Conservation (phyloP, 352 stramenopile genomes). For the Phytophthora multivora region DNA sequence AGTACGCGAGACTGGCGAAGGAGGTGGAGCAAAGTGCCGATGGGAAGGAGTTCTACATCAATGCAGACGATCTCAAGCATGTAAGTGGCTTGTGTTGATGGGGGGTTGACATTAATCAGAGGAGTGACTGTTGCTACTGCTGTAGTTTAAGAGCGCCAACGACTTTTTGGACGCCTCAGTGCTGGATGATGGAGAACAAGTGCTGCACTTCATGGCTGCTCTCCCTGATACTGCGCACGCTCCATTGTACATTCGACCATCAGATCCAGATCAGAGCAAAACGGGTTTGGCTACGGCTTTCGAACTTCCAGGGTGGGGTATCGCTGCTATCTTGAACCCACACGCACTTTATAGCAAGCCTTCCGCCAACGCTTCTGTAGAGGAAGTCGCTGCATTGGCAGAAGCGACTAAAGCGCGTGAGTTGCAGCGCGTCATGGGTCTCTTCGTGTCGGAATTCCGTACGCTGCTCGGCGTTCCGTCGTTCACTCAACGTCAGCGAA, state of each 20-base stretch:
- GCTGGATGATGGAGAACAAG: constrained; percentile 71
- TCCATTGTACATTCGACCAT: constrained; percentile 57
- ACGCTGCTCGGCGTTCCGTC: constrained; percentile 62
- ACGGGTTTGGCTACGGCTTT: constrained; percentile 53
- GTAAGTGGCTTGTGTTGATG: constrained; percentile 32
- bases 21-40: constrained; percentile 44
- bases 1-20: constrained; percentile 71
- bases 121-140: background rate
- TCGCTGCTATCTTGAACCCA: constrained; percentile 64
- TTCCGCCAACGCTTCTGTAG: background rate
- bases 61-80: constrained; percentile 69
- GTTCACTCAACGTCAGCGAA: constrained; percentile 47
- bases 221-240: constrained; percentile 53
- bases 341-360: constrained; percentile 18
- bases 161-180: constrained; percentile 72
- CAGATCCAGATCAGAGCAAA: constrained; percentile 5
- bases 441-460: constrained; percentile 70
- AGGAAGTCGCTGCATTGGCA: background rate
- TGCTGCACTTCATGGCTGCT: constrained; percentile 81
- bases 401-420: constrained; percentile 24
- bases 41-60: constrained; percentile 45
- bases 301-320: constrained; percentile 71
- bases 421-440: constrained; percentile 64
- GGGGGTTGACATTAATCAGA: background rate
- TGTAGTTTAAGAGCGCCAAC: constrained; percentile 81